phyloP scores from a whole-genome alignment of 2,329 filamentous ascomycete species.

The Cordyceps javanica region DNA sequence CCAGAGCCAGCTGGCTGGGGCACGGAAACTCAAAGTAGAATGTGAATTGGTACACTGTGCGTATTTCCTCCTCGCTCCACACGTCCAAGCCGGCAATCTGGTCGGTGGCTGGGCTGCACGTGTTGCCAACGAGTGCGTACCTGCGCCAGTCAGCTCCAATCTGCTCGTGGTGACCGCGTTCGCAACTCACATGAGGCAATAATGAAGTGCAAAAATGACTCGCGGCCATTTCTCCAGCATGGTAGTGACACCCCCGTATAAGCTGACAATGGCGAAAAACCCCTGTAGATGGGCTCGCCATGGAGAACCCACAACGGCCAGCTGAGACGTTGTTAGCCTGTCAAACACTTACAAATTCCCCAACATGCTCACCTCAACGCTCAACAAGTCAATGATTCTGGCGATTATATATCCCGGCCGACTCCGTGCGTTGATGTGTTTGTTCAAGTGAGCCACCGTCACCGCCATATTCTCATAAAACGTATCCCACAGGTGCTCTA shows the following conservation, averaged over 20 bases:
- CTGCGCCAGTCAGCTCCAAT: not conserved
- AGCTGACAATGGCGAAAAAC: not conserved
- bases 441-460: not conserved
- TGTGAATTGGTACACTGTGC: not conserved
- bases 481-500: slow-evolving; percentile 2
- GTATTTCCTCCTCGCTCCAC: not conserved
- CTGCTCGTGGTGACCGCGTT: not conserved
- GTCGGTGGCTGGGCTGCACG: not conserved
- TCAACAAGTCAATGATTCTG: slow-evolving; percentile 1
- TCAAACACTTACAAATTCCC: not conserved
- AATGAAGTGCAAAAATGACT: not conserved
- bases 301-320: not conserved
- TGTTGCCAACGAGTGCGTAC: not conserved
- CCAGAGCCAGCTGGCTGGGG: not conserved
- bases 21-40: slow-evolving; percentile 4
- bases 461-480: not conserved
- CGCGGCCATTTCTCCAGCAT: not conserved
- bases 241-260: not conserved
- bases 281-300: slow-evolving; percentile 1
- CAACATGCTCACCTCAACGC: not conserved
- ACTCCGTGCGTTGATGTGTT: not conserved
- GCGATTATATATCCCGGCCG: not conserved
- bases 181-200: not conserved
- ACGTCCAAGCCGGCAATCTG: not conserved
- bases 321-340: not conserved